A percentile compares a stretch with the other conserved stretches of the same genome.
Conservation (phyloP, 2,329 filamentous ascomycete genomes). For the Calonectria naviculata region DNA sequence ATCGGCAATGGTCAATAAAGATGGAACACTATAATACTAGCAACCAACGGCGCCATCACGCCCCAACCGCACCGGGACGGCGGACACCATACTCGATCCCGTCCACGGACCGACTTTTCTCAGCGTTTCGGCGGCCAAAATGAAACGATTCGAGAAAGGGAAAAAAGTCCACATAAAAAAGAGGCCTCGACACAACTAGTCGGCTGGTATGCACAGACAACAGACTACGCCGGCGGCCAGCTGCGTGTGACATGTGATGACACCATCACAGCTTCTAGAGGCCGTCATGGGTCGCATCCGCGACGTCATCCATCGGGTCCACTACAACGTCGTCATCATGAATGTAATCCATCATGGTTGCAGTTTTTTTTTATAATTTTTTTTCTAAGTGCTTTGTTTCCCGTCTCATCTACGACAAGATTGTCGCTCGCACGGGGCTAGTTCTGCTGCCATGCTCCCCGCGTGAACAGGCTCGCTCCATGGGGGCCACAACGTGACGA, state of each 20-base stretch:
- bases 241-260: conserved; percentile 1
- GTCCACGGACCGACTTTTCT: not conserved
- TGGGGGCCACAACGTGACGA: not conserved
- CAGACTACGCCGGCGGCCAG: not conserved
- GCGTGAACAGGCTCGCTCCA: not conserved
- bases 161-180: not conserved
- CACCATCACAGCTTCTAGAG: not conserved
- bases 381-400: not conserved
- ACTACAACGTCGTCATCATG: not conserved
- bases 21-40: not conserved
- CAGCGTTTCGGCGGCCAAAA: not conserved
- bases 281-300: not conserved
- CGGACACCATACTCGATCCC: not conserved
- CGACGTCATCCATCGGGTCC: not conserved
- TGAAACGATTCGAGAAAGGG: not conserved
- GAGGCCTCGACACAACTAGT: not conserved
- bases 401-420: not conserved
- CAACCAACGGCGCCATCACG: not conserved
- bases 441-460: not conserved
- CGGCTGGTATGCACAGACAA: not conserved
- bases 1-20: not conserved
- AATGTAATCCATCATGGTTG: not conserved
- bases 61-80: not conserved
- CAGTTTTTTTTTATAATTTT: not conserved
- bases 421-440: not conserved